These are phyloP conservation scores for Spinacia oleracea DNA, from an alignment of 179 eudicot species.

Conservation along the genomic window DNA sequence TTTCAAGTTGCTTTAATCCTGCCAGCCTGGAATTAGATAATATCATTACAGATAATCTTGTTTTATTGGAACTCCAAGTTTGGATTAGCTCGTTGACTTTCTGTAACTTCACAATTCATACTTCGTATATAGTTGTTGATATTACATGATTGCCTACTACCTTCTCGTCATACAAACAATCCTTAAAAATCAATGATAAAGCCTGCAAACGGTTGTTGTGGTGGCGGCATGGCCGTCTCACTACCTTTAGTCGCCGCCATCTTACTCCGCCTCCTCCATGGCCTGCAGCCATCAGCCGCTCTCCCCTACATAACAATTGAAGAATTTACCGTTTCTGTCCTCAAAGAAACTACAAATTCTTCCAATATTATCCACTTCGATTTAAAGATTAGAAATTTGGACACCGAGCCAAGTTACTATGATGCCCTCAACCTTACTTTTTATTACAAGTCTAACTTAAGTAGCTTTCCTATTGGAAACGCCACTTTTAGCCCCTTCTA, in stretches of 20 bases:
- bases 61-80: no score
- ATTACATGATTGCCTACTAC: no score
- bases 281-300: background rate
- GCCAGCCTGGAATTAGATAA: no score
- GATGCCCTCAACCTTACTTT: constrained; percentile 53
- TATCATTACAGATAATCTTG: no score
- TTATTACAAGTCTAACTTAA: constrained; percentile 15
- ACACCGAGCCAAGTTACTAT: constrained; percentile 56
- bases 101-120: no score
- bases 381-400: constrained; percentile 53
- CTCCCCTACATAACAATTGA: constrained; percentile 28
- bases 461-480: constrained; percentile 30
- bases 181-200: background rate
- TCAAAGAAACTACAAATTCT: constrained; percentile 18
- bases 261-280: constrained; percentile 24
- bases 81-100: no score
- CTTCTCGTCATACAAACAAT: no score
- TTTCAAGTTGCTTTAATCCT: no score
- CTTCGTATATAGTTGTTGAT: no score
- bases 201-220: background rate
- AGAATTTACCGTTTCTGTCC: constrained; percentile 31
- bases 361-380: constrained; percentile 46
- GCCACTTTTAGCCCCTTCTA: constrained; percentile 35
- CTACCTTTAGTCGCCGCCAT: constrained; percentile 8
- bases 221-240: constrained; percentile 17